These are phyloP conservation scores for Leccinum pellstonianum DNA, from an alignment of 768 basidiomycete genomes.

Conservation along the genomic window DNA sequence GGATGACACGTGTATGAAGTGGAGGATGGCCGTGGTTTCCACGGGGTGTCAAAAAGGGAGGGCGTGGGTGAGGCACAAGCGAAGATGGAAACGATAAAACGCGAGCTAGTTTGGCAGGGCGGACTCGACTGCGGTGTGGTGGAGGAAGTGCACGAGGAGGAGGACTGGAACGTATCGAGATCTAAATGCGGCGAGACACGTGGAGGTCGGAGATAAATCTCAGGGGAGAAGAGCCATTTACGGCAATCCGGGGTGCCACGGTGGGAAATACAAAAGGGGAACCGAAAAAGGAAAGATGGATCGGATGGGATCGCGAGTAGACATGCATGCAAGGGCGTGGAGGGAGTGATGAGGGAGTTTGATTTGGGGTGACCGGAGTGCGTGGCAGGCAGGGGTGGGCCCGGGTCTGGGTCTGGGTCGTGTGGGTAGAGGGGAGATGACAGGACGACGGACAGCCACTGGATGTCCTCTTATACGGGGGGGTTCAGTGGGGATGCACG, in stretches of 20 bases:
- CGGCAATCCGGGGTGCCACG: conserved; percentile 34
- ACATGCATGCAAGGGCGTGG: conserved; percentile 25
- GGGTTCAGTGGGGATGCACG: not conserved
- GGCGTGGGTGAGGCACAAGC: not conserved
- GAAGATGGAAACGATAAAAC: conserved; percentile 14
- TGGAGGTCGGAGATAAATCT: conserved; percentile 32
- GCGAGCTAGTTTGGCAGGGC: not conserved
- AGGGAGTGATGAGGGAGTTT: conserved; percentile 17
- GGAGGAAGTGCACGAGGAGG: conserved; percentile 16
- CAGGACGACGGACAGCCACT: conserved; percentile 23
- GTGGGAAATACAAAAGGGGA: conserved; percentile 19
- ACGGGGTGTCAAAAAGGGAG: conserved; percentile 14
- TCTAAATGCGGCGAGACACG: conserved; percentile 24
- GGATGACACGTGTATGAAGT: conserved; percentile 24
- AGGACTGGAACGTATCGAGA: conserved; percentile 16
- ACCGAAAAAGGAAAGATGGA: conserved; percentile 17
- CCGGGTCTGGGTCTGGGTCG: conserved; percentile 20
- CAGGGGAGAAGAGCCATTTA: conserved; percentile 16
- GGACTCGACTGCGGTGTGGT: conserved; percentile 24
- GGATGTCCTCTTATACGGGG: conserved; percentile 21
- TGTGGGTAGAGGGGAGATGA: conserved; percentile 28
- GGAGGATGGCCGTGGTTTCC: conserved; percentile 21
- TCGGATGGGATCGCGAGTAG: conserved; percentile 13
- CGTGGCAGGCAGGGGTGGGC: conserved; percentile 15
- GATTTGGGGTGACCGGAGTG: conserved; percentile 25